Evolutionary conservation across 1,284 basidiomycete genomes (phyloP), one percentile per base, ranked within the genome.

Genomic region (Irpex rosettiformis): DNA sequence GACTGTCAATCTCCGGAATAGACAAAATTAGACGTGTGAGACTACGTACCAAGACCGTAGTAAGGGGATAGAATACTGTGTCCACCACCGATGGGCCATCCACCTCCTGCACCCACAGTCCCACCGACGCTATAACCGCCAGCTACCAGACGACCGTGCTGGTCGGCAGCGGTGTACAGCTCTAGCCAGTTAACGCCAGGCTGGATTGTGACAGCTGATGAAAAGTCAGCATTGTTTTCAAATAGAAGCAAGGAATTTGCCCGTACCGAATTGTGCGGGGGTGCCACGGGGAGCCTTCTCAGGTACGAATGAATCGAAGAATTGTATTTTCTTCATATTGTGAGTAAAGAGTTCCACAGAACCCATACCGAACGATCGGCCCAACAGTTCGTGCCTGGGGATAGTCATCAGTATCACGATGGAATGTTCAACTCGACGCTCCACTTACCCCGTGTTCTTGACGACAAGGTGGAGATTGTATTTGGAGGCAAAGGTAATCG

Each of bases 101-200:
- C 80, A 11, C 78, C 77, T 52, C 67, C 63, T 52, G 67, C 60
- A 54, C 69, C 63, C 29, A 70, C 57, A 18, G 77, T 76, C 7
- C 43, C 43, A 18, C 71, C 74, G 0, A 62, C 57, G 7, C 74
- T 72, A 3, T 73, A 24, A 4, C 77, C 61, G n/a, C 68, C 70
- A 21, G 65, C 67, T 4, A 72, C 57, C 18, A 63, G 57, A n/a
- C 58, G 57, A 37, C 61, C 49, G 45, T 55, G 61, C 54, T 64
- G 49, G 54, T 74, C 66, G 0, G 69, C 74, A 10, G 72, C 74
- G 22, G 65, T 64, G 62, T 77, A 78, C 0, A 75, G 77, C 55
- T 79, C 76, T 28, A 67, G 57, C 74, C 77, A 81, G 62, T 78
- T 75, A 8, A 78, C 77, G 3, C 79, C 79, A 29, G 76, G 75